Conservation (phyloP, 1,139 yeast species). For the Kurtzmaniella quercitrusa region DNA sequence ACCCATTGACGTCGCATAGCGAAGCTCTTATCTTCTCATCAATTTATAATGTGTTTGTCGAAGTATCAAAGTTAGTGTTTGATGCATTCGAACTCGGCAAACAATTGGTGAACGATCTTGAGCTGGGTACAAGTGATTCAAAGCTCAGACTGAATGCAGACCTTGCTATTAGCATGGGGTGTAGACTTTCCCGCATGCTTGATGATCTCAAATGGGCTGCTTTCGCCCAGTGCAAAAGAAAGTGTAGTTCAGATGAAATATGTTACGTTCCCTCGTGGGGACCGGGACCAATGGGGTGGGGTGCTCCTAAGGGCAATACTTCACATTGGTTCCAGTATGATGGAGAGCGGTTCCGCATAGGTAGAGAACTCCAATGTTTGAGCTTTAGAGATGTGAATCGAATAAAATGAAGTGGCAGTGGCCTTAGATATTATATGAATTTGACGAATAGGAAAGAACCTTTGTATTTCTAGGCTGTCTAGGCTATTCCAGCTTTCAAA, state of each 20-base stretch:
- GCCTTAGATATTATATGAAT: too few species aligned
- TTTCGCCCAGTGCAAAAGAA: slow-evolving; percentile 33
- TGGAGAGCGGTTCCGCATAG: slow-evolving; percentile 10
- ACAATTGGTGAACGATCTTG: slow-evolving; percentile 16
- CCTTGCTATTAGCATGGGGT: slow-evolving; percentile 7
- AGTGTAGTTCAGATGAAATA: slow-evolving; percentile 40
- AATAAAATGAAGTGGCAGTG: too few species aligned
- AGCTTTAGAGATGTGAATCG: slow-evolving; percentile 4
- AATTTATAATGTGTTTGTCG: slow-evolving; percentile 28
- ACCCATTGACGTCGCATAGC: slow-evolving; percentile 25
- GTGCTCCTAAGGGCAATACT: not conserved
- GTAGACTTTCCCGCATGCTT: slow-evolving; percentile 8
- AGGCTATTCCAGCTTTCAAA: too few species aligned
- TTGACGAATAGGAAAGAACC: not conserved
- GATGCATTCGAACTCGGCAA: slow-evolving; percentile 27
- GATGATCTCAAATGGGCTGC: slow-evolving; percentile 32
- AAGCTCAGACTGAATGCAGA: slow-evolving; percentile 3
- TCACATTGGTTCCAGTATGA: slow-evolving; percentile 8
- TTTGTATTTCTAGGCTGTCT: too few species aligned
- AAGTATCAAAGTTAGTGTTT: slow-evolving; percentile 28
- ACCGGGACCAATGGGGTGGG: slow-evolving; percentile 43
- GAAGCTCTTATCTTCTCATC: slow-evolving; percentile 48
- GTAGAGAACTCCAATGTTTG: slow-evolving; percentile 8
- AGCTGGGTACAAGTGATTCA: slow-evolving; percentile 9
- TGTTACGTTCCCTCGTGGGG: slow-evolving; percentile 61